phyloP scores from a whole-genome alignment of 2,329 filamentous ascomycete genomes.

The Clarireedia paspali region DNA sequence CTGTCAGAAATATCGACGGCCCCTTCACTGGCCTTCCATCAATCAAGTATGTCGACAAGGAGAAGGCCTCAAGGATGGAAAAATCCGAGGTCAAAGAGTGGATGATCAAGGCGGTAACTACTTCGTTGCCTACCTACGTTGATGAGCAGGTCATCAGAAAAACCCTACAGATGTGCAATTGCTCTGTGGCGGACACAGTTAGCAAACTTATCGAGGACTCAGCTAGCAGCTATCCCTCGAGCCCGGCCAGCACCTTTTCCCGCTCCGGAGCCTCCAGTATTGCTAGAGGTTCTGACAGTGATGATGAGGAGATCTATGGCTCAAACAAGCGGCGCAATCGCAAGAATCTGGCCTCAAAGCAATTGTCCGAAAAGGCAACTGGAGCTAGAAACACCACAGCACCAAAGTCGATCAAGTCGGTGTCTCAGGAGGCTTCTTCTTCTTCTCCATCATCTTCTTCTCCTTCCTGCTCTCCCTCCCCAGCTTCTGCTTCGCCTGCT shows the following conservation, averaged over 20 bases:
- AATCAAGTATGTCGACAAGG: constrained; percentile 34
- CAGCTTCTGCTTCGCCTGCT: too few relatives aligned
- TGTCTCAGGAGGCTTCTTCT: too few relatives aligned
- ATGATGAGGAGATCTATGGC: constrained; percentile 37
- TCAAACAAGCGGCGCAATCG: constrained; percentile 40
- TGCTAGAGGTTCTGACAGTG: constrained; percentile 42
- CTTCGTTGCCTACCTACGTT: constrained; percentile 29
- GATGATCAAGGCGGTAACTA: constrained; percentile 44
- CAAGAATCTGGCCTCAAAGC: neutral
- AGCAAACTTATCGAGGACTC: constrained; percentile 37
- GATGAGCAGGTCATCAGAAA: constrained; percentile 43
- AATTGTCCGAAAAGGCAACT: too few relatives aligned
- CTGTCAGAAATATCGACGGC: constrained; percentile 47
- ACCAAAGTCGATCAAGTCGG: too few relatives aligned
- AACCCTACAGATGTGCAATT: constrained; percentile 49
- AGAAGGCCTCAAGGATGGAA: constrained; percentile 30
- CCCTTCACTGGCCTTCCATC: constrained; percentile 48
- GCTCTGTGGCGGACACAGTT: constrained; percentile 46
- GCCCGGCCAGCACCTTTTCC: constrained; percentile 20
- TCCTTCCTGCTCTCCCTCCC: too few relatives aligned
- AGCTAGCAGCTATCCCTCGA: constrained; percentile 30
- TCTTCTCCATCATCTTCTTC: too few relatives aligned
- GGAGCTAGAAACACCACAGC: too few relatives aligned
- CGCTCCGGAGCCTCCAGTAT: constrained; percentile 40
- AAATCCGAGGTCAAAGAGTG: constrained; percentile 40